Evolutionary conservation across 495 filamentous ascomycete genomes (phyloP), one percentile per base, ranked within the genome.

Genomic region (Thermothielavioides terrestris): DNA sequence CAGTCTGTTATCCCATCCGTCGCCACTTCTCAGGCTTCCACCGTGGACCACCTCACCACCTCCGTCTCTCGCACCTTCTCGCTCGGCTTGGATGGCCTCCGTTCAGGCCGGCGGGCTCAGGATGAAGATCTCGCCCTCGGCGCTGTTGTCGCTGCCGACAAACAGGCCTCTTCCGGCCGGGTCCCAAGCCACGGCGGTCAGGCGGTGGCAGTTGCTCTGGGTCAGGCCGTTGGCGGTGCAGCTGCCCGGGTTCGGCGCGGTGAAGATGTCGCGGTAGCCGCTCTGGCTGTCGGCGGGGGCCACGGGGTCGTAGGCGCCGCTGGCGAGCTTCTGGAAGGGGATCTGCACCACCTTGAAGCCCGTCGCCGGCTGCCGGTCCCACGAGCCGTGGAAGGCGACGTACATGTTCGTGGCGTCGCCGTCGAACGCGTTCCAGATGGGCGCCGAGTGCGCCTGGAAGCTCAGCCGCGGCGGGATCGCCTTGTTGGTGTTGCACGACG

Each of bases 361-460:
- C 1, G 65, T 68, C 8, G 67, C 50, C 0, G 64, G 62, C 43
- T 62, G 52, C 9, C 77, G 69, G 56, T 80, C 47, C 79, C 80
- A 82, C 21, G 68, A 74, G 0, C 79, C 80, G 54, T 82, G 79
- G 52, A 82, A 79, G 0, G 74, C 67, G n/a, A 82, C 67, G 66
- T 74, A 82, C 53, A 77, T 78, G 50, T 73, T 79, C 49, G 68
- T 69, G 10, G 61, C 68, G 25, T 70, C 72, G 44, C 54, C 45
- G 46, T 71, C 66, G 46, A 67, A 62, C 25, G 68, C 68, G 51
- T 79, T 75, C 57, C 76, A 74, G 40, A 82, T 66, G 14, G 79
- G 79, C 0, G 80, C 80, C 52, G 66, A 75, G 57, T 83, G 79
- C 0, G 79, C 76, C 46, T 73, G 66, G 62, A 83, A 80, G 1